These are phyloP conservation scores for Naegleria lovaniensis DNA, from an alignment of 208 protist genomes.

Conservation along the genomic window DNA sequence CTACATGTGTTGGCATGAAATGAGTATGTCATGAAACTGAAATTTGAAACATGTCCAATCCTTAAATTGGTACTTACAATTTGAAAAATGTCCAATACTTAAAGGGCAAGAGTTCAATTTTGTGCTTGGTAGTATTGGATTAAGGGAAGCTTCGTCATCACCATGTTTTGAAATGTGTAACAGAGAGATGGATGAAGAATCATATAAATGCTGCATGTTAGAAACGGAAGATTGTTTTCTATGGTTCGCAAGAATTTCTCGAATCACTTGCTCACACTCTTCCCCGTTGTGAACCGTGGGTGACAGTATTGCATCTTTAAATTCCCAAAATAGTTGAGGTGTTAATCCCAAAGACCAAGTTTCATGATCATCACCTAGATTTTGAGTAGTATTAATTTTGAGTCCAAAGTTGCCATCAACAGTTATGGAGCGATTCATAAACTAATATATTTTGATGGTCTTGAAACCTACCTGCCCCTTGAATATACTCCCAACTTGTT, in stretches of 20 bases:
- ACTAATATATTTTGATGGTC: not conserved
- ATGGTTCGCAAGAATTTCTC: not conserved
- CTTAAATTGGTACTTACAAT: not conserved
- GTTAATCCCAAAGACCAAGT: not conserved
- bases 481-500: not conserved
- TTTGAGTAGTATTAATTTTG: too few species aligned
- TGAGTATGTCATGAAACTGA: too few species aligned
- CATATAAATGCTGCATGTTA: not conserved
- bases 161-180: not conserved
- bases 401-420: too few species aligned
- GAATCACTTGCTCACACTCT: not conserved
- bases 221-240: not conserved
- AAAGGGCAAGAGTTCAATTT: not conserved
- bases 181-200: not conserved
- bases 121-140: too few species aligned
- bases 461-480: not conserved
- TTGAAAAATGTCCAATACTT: too few species aligned
- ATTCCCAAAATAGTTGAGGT: not conserved
- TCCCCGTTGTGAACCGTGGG: not conserved
- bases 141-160: too few species aligned
- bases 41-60: not conserved
- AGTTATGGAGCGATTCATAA: too few species aligned
- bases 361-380: slow-evolving; percentile 13
- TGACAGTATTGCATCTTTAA: not conserved
- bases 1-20: too few species aligned